phyloP scores from a whole-genome alignment of 176 grass and related monocot species.

The Zizania latifolia region DNA sequence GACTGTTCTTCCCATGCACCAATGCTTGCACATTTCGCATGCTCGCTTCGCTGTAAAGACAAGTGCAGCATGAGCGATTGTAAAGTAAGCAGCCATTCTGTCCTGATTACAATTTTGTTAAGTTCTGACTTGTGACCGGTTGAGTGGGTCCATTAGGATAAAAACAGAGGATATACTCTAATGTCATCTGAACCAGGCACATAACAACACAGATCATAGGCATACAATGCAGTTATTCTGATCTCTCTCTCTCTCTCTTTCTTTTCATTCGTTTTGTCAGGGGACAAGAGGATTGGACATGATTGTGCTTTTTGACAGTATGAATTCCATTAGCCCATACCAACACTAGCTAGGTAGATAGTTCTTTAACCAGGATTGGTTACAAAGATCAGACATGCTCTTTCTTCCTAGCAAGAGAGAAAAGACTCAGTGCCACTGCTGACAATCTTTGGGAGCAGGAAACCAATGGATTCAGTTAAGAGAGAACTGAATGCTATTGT shows the following conservation, averaged over 20 bases:
- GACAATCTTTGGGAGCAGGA: neutral
- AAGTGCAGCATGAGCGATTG: neutral
- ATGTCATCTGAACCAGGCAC: neutral
- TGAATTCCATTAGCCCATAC: constrained; percentile 1
- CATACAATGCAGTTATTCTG: neutral
- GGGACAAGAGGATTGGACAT: constrained; percentile 14
- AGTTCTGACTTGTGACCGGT: neutral
- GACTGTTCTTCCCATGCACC: neutral
- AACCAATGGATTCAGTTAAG: neutral
- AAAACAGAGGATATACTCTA: neutral
- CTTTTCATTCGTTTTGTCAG: neutral
- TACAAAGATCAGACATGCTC: neutral
- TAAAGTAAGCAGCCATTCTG: neutral
- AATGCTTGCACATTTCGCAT: neutral
- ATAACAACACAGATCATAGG: neutral
- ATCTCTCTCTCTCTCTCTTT: neutral
- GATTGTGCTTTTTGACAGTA: neutral
- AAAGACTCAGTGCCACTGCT: neutral
- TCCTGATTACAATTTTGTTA: neutral
- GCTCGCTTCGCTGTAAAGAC: constrained; percentile 24
- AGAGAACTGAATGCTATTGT: constrained; percentile 37
- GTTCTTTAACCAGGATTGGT: neutral
- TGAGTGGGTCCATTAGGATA: neutral
- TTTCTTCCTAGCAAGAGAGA: neutral
- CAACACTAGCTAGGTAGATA: constrained; percentile 3